Base-by-base conservation (phyloP, 768 basidiomycete genomes). In the Lentinula aciculospora region DNA sequence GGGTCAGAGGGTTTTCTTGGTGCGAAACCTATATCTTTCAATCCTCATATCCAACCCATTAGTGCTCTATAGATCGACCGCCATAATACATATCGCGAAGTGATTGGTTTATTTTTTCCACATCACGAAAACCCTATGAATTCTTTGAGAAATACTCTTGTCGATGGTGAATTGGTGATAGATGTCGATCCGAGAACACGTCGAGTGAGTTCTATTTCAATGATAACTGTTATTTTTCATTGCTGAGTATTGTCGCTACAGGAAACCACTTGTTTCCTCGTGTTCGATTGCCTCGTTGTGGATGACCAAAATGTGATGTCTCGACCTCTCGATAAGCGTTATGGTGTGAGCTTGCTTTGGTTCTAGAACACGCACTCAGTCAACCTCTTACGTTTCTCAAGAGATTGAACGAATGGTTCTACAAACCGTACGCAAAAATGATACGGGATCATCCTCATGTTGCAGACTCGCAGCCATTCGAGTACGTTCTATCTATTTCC, bases 101-200 rank as follows among this genome's bases (percentile, higher is more conserved):
- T 94, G 7, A 66, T 72, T 13, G 92, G 92, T 2, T 76, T 98
- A 39, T 92, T 81, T 73, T 98, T 99, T 67, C 97, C 96, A 23
- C 92, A 95, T 66, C 86, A 89, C 64, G 90, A 89, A 63, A 79
- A 86, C 60, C 84, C 82, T 2, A 74, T 74, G 60, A 76, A 74
- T 19, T 86, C 89, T 2, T 77, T 97, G 39, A 77, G 81, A 62
- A 87, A 89, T 66, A 92, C 92, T 0, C 75, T 99, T 9, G 71
- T 98, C 19, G 97, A 99, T 66, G 97, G 92, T 36, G 97, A 99
- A 68, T 83, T 98, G 42, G 94, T 99, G 4, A 76, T 92, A 53
- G 97, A 99, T 66, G 80, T 88, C 25, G 92, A 98, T 67, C 89
- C 88, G 8, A 71, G 69, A 36, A 93, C 86, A 32, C 83, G 82